A percentile compares a stretch with the other conserved stretches of the same genome.
Evolutionary conservation across 345 rosid species (phyloP).

Genomic region (Corymbia maculata): DNA sequence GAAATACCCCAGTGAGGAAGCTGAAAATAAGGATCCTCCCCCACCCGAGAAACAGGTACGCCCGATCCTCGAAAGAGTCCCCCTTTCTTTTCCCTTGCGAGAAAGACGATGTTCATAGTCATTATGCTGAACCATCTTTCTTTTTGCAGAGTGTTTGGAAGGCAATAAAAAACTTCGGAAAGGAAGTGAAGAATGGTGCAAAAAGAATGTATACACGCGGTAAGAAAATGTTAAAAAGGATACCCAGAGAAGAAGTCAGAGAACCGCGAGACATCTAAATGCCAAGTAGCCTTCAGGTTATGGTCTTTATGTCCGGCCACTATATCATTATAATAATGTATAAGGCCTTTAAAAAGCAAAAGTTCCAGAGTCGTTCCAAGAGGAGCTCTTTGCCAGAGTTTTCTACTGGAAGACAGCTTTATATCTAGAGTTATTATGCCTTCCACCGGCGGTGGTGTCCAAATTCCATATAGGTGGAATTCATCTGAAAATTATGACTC

Average conservation of each 20-base stretch:
- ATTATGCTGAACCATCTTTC: no score
- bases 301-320: background rate
- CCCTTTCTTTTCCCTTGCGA: background rate
- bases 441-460: background rate
- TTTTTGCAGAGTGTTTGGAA: no score
- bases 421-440: background rate
- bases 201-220: no score
- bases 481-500: no score
- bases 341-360: background rate
- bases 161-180: no score
- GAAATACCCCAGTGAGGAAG: conserved; percentile 42
- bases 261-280: background rate
- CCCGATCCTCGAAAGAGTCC: background rate
- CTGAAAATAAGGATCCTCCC: conserved; percentile 15
- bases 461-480: background rate
- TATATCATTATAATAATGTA: background rate
- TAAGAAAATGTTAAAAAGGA: no score
- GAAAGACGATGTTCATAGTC: no score
- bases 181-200: no score
- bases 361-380: background rate
- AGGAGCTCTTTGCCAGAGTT: background rate
- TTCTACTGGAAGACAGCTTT: background rate
- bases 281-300: background rate
- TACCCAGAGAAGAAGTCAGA: background rate
- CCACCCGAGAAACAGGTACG: conserved; percentile 38